Percentiles rank a stretch among this genome's conserved stretches.
These are phyloP conservation scores for Hyaloscypha finlandica DNA, from an alignment of 495 filamentous ascomycete genomes.

Conservation along the genomic window DNA sequence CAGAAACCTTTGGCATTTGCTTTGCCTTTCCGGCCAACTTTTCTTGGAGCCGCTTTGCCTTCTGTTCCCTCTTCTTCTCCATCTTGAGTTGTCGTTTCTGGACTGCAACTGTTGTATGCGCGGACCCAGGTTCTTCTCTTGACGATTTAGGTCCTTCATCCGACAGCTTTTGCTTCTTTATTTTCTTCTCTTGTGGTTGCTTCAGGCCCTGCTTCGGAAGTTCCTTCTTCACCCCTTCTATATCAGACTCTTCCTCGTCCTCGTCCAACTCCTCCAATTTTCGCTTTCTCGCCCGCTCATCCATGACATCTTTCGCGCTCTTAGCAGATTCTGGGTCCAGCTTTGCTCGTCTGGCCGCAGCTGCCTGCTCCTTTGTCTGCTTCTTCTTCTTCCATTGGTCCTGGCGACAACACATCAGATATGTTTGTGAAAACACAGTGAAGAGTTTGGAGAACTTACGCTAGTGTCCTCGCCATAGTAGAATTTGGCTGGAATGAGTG, in stretches of 20 bases:
- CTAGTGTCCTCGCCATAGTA: slow-evolving; percentile 86
- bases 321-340: slow-evolving; percentile 80
- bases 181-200: slow-evolving; percentile 32
- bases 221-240: slow-evolving; percentile 50
- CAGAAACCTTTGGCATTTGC: slow-evolving; percentile 21
- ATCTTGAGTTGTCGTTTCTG: slow-evolving; percentile 27
- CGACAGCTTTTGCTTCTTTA: slow-evolving; percentile 33
- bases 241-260: slow-evolving; percentile 39
- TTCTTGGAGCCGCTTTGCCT: slow-evolving; percentile 21
- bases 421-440: slow-evolving; percentile 2
- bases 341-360: slow-evolving; percentile 76
- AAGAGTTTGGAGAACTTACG: slow-evolving; percentile 55
- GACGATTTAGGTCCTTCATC: slow-evolving; percentile 4
- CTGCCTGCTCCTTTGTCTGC: slow-evolving; percentile 81
- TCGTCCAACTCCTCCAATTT: slow-evolving; percentile 49
- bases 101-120: not conserved
- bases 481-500: slow-evolving; percentile 88
- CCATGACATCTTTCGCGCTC: slow-evolving; percentile 82
- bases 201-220: slow-evolving; percentile 55
- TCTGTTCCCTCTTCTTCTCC: slow-evolving; percentile 34
- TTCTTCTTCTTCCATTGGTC: slow-evolving; percentile 87
- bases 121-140: not conserved
- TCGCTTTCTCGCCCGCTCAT: slow-evolving; percentile 77
- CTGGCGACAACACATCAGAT: slow-evolving; percentile 43
- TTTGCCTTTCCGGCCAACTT: slow-evolving; percentile 15